phyloP scores from a whole-genome alignment of 352 stramenopile genomes.

The Phytophthora cajani region DNA sequence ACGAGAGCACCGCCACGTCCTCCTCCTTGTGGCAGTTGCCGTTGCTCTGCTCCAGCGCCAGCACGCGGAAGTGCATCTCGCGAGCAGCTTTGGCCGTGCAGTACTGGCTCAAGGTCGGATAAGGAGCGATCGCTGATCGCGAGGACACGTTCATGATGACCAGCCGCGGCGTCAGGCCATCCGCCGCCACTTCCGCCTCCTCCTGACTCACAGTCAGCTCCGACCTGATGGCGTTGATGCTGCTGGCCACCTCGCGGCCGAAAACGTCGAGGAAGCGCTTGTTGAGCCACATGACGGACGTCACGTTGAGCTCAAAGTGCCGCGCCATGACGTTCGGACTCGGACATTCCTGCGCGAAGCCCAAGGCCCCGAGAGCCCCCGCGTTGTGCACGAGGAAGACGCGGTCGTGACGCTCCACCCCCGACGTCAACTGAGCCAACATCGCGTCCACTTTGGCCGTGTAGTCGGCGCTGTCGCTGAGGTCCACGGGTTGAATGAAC shows the following conservation, averaged over 20 bases:
- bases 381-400: slow-evolving; percentile 84
- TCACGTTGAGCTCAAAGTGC: slow-evolving; percentile 86
- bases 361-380: slow-evolving; percentile 70
- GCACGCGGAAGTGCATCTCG: slow-evolving; percentile 82
- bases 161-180: slow-evolving; percentile 20
- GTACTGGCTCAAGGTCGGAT: slow-evolving; percentile 74
- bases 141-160: slow-evolving; percentile 87
- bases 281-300: slow-evolving; percentile 79
- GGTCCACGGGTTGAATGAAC: slow-evolving; percentile 47
- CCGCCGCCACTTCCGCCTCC: background rate
- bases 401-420: slow-evolving; percentile 36
- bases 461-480: slow-evolving; percentile 53
- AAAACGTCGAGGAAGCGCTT: slow-evolving; percentile 70
- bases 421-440: slow-evolving; percentile 30
- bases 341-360: slow-evolving; percentile 55
- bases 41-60: slow-evolving; percentile 59
- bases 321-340: slow-evolving; percentile 43
- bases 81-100: slow-evolving; percentile 82
- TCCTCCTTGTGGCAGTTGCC: slow-evolving; percentile 10
- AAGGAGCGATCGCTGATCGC: slow-evolving; percentile 73
- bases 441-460: slow-evolving; percentile 50
- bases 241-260: slow-evolving; percentile 37
- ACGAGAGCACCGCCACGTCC: slow-evolving; percentile 68
- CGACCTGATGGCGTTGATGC: background rate
- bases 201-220: background rate